phyloP scores from a whole-genome alignment of 2,329 filamentous ascomycete species.

The Zasmidium angulare region DNA sequence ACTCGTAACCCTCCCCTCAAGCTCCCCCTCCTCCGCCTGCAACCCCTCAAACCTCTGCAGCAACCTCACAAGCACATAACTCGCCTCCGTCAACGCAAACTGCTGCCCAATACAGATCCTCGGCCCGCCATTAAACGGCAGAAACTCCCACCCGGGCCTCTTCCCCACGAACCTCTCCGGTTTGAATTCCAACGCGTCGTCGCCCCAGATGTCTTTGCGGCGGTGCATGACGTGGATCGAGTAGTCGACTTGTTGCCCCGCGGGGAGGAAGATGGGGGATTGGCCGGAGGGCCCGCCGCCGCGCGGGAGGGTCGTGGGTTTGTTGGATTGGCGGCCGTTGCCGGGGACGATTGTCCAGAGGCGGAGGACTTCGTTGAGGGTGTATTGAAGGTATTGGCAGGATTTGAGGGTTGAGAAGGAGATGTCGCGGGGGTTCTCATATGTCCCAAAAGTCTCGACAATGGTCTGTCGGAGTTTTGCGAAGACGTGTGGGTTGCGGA shows the following conservation, averaged over 20 bases:
- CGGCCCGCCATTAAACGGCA: conserved; percentile 50
- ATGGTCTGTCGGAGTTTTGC: conserved; percentile 51
- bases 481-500: conserved; percentile 52
- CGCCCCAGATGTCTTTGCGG: conserved; percentile 39
- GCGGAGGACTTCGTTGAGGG: conserved; percentile 60
- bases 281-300: conserved; percentile 56
- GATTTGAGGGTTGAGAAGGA: conserved; percentile 63
- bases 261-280: conserved; percentile 52
- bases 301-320: conserved; percentile 70
- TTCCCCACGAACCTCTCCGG: conserved; percentile 37
- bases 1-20: conserved; percentile 22
- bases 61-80: conserved; percentile 32
- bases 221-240: conserved; percentile 39
- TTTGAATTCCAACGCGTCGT: conserved; percentile 40
- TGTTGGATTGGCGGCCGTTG: conserved; percentile 70
- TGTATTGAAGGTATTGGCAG: conserved; percentile 62
- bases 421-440: conserved; percentile 46
- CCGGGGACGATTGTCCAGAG: conserved; percentile 78
- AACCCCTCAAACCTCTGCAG: conserved; percentile 34
- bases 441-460: conserved; percentile 47
- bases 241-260: conserved; percentile 32
- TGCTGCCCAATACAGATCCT: conserved; percentile 80
- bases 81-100: conserved; percentile 59
- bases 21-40: conserved; percentile 21
- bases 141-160: conserved; percentile 34